Evolutionary conservation across 257 asterid species (phyloP), one percentile per base, ranked within the genome.

Genomic region (Nicotiana knightiana): DNA sequence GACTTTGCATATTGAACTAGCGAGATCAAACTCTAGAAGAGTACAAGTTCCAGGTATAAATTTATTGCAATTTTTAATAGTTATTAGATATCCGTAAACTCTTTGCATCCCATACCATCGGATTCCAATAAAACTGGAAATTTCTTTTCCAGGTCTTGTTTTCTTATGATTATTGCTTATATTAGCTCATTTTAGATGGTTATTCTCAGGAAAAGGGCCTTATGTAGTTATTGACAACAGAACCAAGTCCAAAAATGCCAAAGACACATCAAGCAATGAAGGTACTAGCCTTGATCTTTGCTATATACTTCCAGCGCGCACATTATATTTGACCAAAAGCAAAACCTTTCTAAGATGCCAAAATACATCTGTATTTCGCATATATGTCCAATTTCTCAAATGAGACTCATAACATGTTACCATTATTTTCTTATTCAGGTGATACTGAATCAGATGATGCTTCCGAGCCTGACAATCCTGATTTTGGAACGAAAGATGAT

Each of bases 21-120:
- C 99, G 10, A 93, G 99, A 90, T 89, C 97, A 81, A 96, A 96
- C 88, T 96, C 99, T 43, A 94, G 94, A 90, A 92, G 97, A 87
- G 89, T 87, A 87, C 87, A 81, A 84, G 91, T 87, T 87, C 99
- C 95, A 67, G 98, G 99, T 93, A 13, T 5, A 73, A n/a, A 4
- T 51, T 51, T 75, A 59, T 51, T 51, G 80, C 80, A 26, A 51
- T 75, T 39, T 6, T 75, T 15, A 62, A 51, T 51, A 28, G 16
- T 48, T 28, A 21, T 73, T 48, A 46, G 61, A 73, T 73, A 48
- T 48, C 43, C 26, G 26, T 46, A 73, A 46, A 26, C 16, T 26
- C 2, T 28, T 51, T 28, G 46, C 63, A 28, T 75, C 67, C 28
- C 17, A 61, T 24, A 21, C 67, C 67, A 8, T 58, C n/a, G 17